phyloP scores from a whole-genome alignment of 768 basidiomycete genomes.

The Lactarius vividus region DNA sequence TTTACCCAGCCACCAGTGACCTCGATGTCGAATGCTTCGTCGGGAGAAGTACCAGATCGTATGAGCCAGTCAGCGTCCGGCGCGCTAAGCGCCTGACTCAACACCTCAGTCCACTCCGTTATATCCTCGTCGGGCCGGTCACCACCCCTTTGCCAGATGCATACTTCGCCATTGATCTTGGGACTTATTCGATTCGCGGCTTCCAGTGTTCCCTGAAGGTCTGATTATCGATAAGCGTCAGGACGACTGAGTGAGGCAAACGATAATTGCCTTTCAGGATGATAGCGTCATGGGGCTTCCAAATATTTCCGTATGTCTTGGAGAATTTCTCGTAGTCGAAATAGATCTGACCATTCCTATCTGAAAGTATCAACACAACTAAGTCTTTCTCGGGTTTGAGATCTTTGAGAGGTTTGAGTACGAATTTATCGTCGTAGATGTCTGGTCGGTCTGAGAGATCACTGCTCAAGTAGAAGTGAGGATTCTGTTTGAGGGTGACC shows the following conservation, averaged over 20 bases:
- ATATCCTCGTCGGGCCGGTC: slow-evolving; percentile 3
- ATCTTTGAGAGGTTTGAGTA: slow-evolving; percentile 20
- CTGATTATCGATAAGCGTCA: slow-evolving; percentile 9
- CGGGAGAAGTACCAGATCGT: slow-evolving; percentile 21
- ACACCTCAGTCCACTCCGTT: slow-evolving; percentile 20
- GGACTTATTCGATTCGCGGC: slow-evolving; percentile 15
- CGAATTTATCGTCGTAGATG: slow-evolving; percentile 16
- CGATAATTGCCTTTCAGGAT: slow-evolving; percentile 17
- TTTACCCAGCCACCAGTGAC: slow-evolving; percentile 25
- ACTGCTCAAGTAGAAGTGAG: slow-evolving; percentile 20
- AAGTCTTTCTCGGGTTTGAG: slow-evolving; percentile 20
- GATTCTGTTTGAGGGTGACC: slow-evolving; percentile 23
- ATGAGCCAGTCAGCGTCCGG: slow-evolving; percentile 24
- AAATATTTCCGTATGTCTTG: slow-evolving; percentile 23
- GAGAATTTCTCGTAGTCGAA: slow-evolving; percentile 24
- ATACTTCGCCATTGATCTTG: slow-evolving; percentile 15
- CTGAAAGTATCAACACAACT: slow-evolving; percentile 18
- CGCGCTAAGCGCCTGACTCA: slow-evolving; percentile 13
- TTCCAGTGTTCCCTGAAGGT: slow-evolving; percentile 24
- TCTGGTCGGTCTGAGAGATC: slow-evolving; percentile 21
- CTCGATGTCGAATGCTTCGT: slow-evolving; percentile 24
- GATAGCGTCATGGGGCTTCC: slow-evolving; percentile 17
- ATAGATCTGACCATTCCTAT: slow-evolving; percentile 23
- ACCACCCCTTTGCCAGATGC: slow-evolving; percentile 24
- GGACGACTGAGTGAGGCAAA: background rate